Evolutionary conservation across 2,329 filamentous ascomycete species (phyloP).

Genomic region (Zymoseptoria pseudotritici): DNA sequence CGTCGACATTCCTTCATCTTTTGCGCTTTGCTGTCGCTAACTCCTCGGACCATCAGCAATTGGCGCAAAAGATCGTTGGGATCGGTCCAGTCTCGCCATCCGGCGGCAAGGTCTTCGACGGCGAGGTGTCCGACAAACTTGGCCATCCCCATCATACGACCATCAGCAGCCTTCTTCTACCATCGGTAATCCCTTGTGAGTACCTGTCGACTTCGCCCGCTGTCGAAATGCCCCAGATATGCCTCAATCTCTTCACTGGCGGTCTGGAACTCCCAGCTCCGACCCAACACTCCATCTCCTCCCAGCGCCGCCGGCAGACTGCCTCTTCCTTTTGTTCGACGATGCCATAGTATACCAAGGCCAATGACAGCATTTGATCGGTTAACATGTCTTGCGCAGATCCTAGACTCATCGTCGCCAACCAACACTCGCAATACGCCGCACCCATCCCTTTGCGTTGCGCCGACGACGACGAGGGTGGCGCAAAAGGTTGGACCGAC

Average conservation of each 20-base stretch:
- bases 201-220: constrained; percentile 7
- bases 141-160: constrained; percentile 19
- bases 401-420: constrained; percentile 6
- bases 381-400: not conserved
- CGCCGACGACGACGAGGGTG: constrained; percentile 24
- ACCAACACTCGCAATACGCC: constrained; percentile 10
- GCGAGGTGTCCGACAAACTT: constrained; percentile 17
- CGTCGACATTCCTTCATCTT: not conserved
- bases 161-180: constrained; percentile 18
- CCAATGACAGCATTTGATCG: not conserved
- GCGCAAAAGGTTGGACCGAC: constrained; percentile 6
- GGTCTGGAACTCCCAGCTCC: not conserved
- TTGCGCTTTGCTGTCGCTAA: not conserved
- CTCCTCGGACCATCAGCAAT: not conserved
- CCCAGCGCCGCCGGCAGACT: not conserved
- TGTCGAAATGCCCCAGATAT: constrained; percentile 5
- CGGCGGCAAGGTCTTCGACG: constrained; percentile 12
- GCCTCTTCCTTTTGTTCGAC: not conserved
- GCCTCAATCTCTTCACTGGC: constrained; percentile 14
- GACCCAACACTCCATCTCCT: not conserved
- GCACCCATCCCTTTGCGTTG: constrained; percentile 21
- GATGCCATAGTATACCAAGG: not conserved
- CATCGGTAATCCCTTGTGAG: constrained; percentile 23
- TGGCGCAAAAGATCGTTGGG: not conserved
- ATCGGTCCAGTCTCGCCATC: not conserved